These are phyloP conservation scores for Candolleomyces eurysporus DNA, from an alignment of 768 basidiomycete species.

Conservation along the genomic window DNA sequence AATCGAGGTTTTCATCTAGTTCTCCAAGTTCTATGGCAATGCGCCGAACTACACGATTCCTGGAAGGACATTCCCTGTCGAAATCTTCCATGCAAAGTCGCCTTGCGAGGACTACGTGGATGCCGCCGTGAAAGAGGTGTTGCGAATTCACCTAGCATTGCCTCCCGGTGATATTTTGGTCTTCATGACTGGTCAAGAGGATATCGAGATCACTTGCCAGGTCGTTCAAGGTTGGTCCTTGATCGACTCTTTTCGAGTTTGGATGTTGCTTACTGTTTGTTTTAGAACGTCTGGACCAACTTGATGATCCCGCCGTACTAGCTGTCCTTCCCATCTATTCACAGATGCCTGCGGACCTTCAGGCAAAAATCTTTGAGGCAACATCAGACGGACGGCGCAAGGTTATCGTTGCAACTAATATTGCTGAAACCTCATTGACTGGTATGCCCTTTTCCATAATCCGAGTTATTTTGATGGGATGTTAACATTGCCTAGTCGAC, in stretches of 20 bases:
- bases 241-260: neutral
- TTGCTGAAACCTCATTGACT: slow-evolving; percentile 96
- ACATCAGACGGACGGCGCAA: slow-evolving; percentile 93
- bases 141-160: slow-evolving; percentile 92
- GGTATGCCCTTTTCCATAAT: slow-evolving; percentile 38
- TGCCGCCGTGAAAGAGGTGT: slow-evolving; percentile 94
- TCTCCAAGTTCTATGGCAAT: slow-evolving; percentile 92
- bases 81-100: slow-evolving; percentile 93
- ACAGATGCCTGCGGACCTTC: slow-evolving; percentile 98
- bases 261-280: slow-evolving; percentile 5
- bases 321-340: slow-evolving; percentile 98
- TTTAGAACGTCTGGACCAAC: slow-evolving; percentile 83
- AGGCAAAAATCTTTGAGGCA: slow-evolving; percentile 96
- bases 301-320: slow-evolving; percentile 86
- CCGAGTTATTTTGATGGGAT: neutral
- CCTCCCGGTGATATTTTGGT: slow-evolving; percentile 94
- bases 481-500: slow-evolving; percentile 59
- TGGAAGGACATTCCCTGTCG: slow-evolving; percentile 94
- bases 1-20: slow-evolving; percentile 43
- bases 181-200: slow-evolving; percentile 99
- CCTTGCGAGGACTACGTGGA: slow-evolving; percentile 99
- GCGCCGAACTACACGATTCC: slow-evolving; percentile 93
- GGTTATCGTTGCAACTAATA: slow-evolving; percentile 98
- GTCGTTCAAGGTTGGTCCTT: slow-evolving; percentile 75
- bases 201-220: slow-evolving; percentile 96